Evolutionary conservation across 2,329 filamentous ascomycete genomes (phyloP).

Genomic region (Biscogniauxia mediterranea): DNA sequence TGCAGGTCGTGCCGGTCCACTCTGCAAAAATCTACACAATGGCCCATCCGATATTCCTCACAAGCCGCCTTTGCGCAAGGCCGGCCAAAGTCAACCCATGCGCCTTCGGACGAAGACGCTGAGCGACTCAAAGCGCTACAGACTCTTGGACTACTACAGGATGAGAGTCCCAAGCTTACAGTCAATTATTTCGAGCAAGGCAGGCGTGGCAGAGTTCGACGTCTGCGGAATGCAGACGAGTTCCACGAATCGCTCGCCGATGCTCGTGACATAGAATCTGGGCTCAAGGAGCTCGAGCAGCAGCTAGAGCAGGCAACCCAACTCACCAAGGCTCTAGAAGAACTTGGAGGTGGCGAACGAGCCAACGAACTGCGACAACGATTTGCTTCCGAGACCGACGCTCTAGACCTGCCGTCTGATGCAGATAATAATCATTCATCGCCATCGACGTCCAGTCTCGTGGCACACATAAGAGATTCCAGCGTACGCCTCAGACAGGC

Average conservation of each 20-base stretch:
- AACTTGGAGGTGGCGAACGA: conserved; percentile 29
- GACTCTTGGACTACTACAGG: conserved; percentile 28
- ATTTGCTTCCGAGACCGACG: conserved; percentile 8
- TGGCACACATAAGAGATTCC: no score
- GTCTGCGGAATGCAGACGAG: conserved; percentile 39
- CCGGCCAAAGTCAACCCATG: conserved; percentile 14
- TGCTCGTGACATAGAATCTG: conserved; percentile 37
- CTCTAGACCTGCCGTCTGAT: neutral
- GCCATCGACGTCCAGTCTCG: neutral
- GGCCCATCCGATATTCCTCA: conserved; percentile 27
- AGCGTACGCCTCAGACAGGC: conserved; percentile 2
- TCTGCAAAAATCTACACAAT: conserved; percentile 25
- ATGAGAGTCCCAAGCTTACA: conserved; percentile 20
- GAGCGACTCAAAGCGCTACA: conserved; percentile 30
- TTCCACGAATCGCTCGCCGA: conserved; percentile 40
- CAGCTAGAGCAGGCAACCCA: conserved; percentile 31
- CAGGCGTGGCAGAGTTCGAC: conserved; percentile 36
- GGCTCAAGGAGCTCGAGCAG: conserved; percentile 38
- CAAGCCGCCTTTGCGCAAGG: conserved; percentile 18
- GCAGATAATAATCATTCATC: conserved; percentile 12
- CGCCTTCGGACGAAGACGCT: conserved; percentile 23
- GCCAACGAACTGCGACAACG: conserved; percentile 31
- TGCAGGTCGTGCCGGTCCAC: conserved; percentile 31
- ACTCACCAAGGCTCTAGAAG: conserved; percentile 27
- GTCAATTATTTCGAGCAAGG: conserved; percentile 51